A percentile compares a stretch with the other conserved stretches of the same genome.
phyloP scores from a whole-genome alignment of 768 basidiomycete genomes.

The Boletellus emodensis region DNA sequence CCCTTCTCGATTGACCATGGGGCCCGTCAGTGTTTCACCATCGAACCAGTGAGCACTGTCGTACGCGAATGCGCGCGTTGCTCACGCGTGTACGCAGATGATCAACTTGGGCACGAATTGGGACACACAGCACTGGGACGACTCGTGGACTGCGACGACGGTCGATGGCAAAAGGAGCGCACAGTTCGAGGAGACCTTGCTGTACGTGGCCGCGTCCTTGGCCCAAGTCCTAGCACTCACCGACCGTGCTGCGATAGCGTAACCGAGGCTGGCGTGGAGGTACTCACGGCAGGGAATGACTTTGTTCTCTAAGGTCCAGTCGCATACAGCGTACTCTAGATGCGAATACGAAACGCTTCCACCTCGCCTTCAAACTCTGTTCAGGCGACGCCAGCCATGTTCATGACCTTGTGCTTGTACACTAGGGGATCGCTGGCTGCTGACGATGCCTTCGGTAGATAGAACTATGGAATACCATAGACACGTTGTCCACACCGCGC shows the following conservation, averaged over 20 bases:
- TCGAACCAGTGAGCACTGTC: conserved; percentile 60
- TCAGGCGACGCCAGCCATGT: not conserved
- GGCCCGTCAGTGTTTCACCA: conserved; percentile 58
- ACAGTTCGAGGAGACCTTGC: conserved; percentile 95
- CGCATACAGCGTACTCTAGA: conserved; percentile 19
- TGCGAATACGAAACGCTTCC: conserved; percentile 24
- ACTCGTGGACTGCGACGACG: conserved; percentile 96
- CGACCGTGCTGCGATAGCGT: conserved; percentile 49
- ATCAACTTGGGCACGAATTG: conserved; percentile 81
- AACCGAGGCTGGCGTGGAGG: conserved; percentile 86
- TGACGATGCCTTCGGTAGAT: conserved; percentile 28
- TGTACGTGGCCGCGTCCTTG: conserved; percentile 53
- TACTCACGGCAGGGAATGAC: conserved; percentile 62
- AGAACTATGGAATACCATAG: conserved; percentile 16
- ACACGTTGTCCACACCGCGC: conserved; percentile 25
- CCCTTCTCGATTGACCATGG: conserved; percentile 5
- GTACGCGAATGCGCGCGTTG: conserved; percentile 1
- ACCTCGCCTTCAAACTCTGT: conserved; percentile 19
- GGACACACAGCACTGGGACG: conserved; percentile 83
- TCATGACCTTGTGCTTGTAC: conserved; percentile 7
- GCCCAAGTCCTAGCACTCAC: not conserved
- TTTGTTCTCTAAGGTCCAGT: conserved; percentile 20
- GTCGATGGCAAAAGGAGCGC: conserved; percentile 87
- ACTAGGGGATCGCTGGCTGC: conserved; percentile 22
- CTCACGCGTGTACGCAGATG: conserved; percentile 55